Percentiles rank a stretch among this genome's conserved stretches.
Evolutionary conservation across 306 rosid species (phyloP).

Genomic region (Datisca glomerata): DNA sequence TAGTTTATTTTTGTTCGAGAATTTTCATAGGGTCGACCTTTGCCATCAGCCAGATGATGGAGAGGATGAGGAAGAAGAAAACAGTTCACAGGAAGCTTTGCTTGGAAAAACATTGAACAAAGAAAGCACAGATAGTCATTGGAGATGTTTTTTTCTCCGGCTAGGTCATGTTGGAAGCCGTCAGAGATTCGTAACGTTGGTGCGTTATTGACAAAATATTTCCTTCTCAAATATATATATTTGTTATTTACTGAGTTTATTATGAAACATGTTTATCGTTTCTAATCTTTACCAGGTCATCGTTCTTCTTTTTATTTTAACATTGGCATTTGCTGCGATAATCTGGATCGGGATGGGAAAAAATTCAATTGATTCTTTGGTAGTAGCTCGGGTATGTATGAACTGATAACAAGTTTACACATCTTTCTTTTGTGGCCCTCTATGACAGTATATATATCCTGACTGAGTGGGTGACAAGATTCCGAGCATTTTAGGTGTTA

Average conservation of each 20-base stretch:
- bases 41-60: constrained; percentile 89
- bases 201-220: constrained; percentile 9
- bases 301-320: constrained; percentile 33
- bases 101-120: constrained; percentile 43
- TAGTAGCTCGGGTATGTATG: constrained; percentile 58
- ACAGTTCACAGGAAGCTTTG: constrained; percentile 47
- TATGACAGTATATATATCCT: no score
- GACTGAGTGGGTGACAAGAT: no score
- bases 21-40: constrained; percentile 74
- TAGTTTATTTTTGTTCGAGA: constrained; percentile 12
- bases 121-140: constrained; percentile 31
- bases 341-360: constrained; percentile 74
- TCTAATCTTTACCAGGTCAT: constrained; percentile 48
- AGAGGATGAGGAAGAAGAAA: constrained; percentile 75
- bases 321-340: constrained; percentile 57
- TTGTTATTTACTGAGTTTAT: no score
- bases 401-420: neutral
- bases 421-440: no score
- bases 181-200: constrained; percentile 76
- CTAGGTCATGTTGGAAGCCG: constrained; percentile 59
- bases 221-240: neutral
- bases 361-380: constrained; percentile 53
- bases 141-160: constrained; percentile 67
- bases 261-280: no score
- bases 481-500: no score